Evolutionary conservation across 2,329 filamentous ascomycete species (phyloP), one percentile per base, ranked within the genome.

Genomic region (Exophiala mesophila): DNA sequence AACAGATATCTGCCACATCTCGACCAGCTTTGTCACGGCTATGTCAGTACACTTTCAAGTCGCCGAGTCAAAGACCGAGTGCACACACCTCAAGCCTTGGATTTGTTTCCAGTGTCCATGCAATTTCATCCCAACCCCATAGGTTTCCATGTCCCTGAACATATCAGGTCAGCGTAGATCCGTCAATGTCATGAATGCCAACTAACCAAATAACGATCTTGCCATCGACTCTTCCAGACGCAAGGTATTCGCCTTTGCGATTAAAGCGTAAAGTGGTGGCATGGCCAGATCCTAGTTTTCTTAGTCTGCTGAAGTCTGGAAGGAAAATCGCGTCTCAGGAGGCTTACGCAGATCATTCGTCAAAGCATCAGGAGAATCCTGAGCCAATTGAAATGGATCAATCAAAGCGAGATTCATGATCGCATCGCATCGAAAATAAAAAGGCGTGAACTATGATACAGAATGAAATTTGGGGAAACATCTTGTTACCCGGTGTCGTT

Each of bases 81-180:
- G 13, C 17, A 26, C 50, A 17, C 64, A 72, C 71, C 71, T 94
- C 47, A 98, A 67, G 38, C 87, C 95, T 56, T 94, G 90, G 44
- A 98, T 89, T 61, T 92, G 90, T 60, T 87, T 83, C 37, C 86
- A 94, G 67, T 98, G 92, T 9, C 90, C 92, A 53, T 88, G 81
- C 51, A 98, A 72, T 68, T 97, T 98, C 60, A 88, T 83, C 45
- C 92, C 92, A 3, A 97, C 87, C 26, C 92, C 90, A 74, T 94
- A 94, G 7, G 94, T 98, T 67, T 98, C 94, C 36, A 97, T 80
- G 61, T 98, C 92, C 76, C 53, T 55, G 38, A 31, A 15, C 29
- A n/a, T n/a, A n/a, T n/a, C n/a, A 5, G 23, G 12, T 26, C 23
- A 26, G 12, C 6, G 6, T 26, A 26, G 23, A 17, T 3, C 19